Base-by-base conservation (phyloP, 768 basidiomycete species). In the Xerocomus brunneocitrinus region DNA sequence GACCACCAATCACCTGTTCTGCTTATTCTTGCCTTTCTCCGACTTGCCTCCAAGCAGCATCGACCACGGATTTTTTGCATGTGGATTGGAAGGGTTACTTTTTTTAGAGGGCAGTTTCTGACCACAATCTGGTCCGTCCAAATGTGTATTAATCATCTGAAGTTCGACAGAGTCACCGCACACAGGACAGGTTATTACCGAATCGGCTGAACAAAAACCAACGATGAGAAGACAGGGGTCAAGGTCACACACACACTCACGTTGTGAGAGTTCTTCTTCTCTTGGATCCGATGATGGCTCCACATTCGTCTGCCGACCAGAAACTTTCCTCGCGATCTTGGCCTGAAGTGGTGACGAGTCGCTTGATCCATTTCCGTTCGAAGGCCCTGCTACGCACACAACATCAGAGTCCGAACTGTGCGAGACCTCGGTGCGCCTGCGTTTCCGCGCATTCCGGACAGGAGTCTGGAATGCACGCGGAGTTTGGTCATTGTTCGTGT, bases 131-230 rank as follows among this genome's bases (percentile, higher is more conserved):
- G 75, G 76, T 41, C 65, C 62, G 55, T 91, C 88, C 53, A 91
- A 76, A 62, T 92, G 89, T 6, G 57, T 50, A 55, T 90, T 87
- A 52, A 91, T 81, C 9, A 57, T 64, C 13, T 73, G 69, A 32
- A 74, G 75, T 22, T 69, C 72, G 24, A 88, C 74, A 9, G 52
- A 59, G 41, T 69, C 71, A 14, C 66, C 58, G 58, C 89, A 92
- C 48, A 88, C 54, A 8, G 89, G 89, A 62, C 89, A 92, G 3
- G 66, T 42, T 1, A 87, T 78, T 8, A 74, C 41, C 30, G 56
- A 52, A 46, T 56, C 45, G 9, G 71, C 76, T 80, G 56, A 30
- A 58, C 25, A 50, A 48, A 27, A 22, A 36, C 35, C 47, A 31
- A 43, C 5, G 13, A 34, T 58, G 31, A 58, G 52, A 8, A 39